Evolutionary conservation across 495 filamentous ascomycete species (phyloP).

Genomic region (Bathelium albidoporum): DNA sequence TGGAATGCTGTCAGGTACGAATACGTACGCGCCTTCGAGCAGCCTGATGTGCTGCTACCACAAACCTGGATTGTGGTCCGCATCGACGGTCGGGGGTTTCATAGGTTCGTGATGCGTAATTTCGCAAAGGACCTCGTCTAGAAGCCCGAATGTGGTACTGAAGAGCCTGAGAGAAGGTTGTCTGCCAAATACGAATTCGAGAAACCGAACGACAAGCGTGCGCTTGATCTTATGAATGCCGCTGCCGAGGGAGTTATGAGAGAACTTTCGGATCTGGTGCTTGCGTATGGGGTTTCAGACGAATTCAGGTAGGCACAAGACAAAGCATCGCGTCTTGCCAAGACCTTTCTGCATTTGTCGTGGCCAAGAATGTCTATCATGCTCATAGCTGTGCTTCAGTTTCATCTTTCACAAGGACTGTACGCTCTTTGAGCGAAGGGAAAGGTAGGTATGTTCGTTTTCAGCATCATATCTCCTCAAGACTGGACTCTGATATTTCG

Average conservation of each 20-base stretch:
- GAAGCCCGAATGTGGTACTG: background rate
- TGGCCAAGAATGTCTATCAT: background rate
- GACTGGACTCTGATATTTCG: background rate
- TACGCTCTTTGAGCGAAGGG: slow-evolving; percentile 74
- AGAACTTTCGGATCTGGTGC: slow-evolving; percentile 71
- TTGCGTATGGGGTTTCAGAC: slow-evolving; percentile 89
- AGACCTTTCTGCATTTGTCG: background rate
- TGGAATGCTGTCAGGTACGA: slow-evolving; percentile 53
- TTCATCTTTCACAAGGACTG: slow-evolving; percentile 81
- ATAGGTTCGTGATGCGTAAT: slow-evolving; percentile 49
- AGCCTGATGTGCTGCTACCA: slow-evolving; percentile 63
- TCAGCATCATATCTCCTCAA: background rate
- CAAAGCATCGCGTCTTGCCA: background rate
- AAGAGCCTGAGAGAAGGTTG: slow-evolving; percentile 50
- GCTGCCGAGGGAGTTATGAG: slow-evolving; percentile 73
- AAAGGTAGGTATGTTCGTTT: slow-evolving; percentile 46
- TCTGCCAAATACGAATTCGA: slow-evolving; percentile 60
- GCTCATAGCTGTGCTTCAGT: slow-evolving; percentile 32
- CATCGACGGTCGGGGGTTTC: slow-evolving; percentile 85
- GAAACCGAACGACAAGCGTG: slow-evolving; percentile 85
- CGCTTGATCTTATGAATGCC: slow-evolving; percentile 88
- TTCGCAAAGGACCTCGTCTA: background rate
- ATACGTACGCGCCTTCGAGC: slow-evolving; percentile 87
- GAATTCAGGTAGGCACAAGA: slow-evolving; percentile 60
- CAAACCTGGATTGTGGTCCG: slow-evolving; percentile 92